Base-by-base conservation (phyloP, 2,329 filamentous ascomycete genomes). In the Ceratocystis cubensis region DNA sequence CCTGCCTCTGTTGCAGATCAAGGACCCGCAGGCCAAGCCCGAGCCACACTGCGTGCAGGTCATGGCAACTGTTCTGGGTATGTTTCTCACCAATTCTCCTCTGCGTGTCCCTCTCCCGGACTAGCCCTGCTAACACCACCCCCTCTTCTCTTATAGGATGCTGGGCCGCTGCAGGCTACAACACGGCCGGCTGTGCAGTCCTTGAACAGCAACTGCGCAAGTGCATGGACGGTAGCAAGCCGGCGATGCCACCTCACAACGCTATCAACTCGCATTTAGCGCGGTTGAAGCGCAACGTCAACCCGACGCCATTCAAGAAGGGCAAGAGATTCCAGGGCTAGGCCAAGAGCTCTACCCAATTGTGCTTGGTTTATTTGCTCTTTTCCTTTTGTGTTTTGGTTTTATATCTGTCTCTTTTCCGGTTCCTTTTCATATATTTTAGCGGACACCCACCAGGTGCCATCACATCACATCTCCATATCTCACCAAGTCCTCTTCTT, bases 201-300 rank as follows among this genome's bases (percentile, higher is more conserved):
- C 73, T 87, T 70, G 84, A 87, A 75, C 79, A 80, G 66, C 79
- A 84, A 65, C 78, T 88, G 68, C 81, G 86, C 33, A 75, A 76
- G 41, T 88, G 85, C 77, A 96, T 96, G 91, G 93, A 97, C 79
- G 83, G 83, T 66, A 86, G 87, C 69, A 84, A 73, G 80, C 64
- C 66, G 5, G 66, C 28, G 5, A 65, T 46, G 30, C 80, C 75
- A 68, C 72, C 76, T 56, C 71, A 76, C 13, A 90, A 87, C 79
- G 93, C 86, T 75, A 91, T 97, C 83, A 97, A 97, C 78, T 92
- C 92, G 80, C 92, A 96, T 75, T 80, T 97, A 56, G 83, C 84
- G 70, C 84, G 94, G 80, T 95, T 80, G 83, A 87, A 78, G 82
- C 87, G 73, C 82, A 85, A 70, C 79, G 85, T 82, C 84, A 92